Base-by-base conservation (phyloP, 2,329 filamentous ascomycete species). In the Fusarium vanettenii region DNA sequence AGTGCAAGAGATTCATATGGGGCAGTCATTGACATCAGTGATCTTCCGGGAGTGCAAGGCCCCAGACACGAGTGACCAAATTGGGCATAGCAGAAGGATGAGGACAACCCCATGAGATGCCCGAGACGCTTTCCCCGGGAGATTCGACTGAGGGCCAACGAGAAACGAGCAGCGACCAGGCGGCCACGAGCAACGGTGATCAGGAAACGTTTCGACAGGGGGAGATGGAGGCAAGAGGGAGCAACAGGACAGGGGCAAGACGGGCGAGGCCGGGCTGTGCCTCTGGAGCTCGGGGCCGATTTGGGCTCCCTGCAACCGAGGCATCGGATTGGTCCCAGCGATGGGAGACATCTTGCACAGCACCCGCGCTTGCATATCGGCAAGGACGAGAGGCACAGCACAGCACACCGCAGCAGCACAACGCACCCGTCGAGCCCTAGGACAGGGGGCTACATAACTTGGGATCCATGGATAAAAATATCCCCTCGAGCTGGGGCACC, bases 191-290 rank as follows among this genome's bases (percentile, higher is more conserved):
- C 48, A 33, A 57, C 6, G 48, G 43, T 64, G 45, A 41, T 64
- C 66, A 48, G 64, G 52, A 75, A 60, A 63, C 35, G 73, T 59
- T 62, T 68, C 31, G 67, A 66, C 65, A 63, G 39, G 70, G 63
- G 60, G 59, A 29, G 18, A 52, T 33, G 41, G 41, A 41, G 37
- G 48, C 29, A 43, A 59, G 48, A 73, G 57, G 48, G 56, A 73
- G 55, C 52, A 39, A 71, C 64, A 68, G 60, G 67, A 68, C 52
- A 67, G 45, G 56, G 63, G 60, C 18, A 57, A 37, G 27, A 71
- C 74, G 76, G 76, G 69, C 69, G 52, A 73, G 75, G 66, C 75
- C 76, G 77, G 77, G 70, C 77, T 79, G 72, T 69, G 75, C 72
- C 68, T 60, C 67, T 67, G 69, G 60, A 48, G 33, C 70, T 79